These are phyloP conservation scores for Leccinum pachyderme DNA, from an alignment of 1,284 basidiomycete species.

Conservation along the genomic window DNA sequence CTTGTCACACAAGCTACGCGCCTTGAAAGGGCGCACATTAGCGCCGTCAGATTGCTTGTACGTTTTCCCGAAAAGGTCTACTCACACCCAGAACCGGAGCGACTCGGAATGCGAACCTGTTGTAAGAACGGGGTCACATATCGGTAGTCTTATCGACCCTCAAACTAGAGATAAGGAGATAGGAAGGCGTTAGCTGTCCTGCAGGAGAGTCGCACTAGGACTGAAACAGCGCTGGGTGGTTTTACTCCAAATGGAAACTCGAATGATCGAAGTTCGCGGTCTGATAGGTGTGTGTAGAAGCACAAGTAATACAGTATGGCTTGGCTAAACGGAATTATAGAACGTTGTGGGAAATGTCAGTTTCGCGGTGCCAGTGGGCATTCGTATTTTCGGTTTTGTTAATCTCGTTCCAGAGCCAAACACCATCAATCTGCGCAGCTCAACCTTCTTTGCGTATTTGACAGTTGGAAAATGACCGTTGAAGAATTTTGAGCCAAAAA, in stretches of 20 bases:
- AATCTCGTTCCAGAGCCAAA: background rate
- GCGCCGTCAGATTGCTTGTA: background rate
- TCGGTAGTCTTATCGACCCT: background rate
- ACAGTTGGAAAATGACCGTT: background rate
- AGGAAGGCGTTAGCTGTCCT: constrained; percentile 3
- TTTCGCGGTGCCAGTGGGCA: constrained; percentile 3
- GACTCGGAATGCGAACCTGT: background rate
- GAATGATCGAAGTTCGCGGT: constrained; percentile 12
- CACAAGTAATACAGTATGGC: background rate
- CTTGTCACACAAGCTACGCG: background rate
- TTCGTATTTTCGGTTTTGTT: background rate
- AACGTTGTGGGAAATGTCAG: background rate
- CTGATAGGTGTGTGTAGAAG: constrained; percentile 16
- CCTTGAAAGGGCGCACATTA: background rate
- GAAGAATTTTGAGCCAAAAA: background rate
- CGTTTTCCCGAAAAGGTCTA: background rate
- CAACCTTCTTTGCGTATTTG: constrained; percentile 14
- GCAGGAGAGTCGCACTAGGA: constrained; percentile 8
- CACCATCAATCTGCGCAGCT: constrained; percentile 8
- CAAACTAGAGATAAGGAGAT: background rate
- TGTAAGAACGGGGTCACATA: background rate
- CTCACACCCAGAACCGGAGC: background rate
- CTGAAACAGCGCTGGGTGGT: background rate
- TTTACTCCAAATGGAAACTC: constrained; percentile 9
- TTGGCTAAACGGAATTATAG: background rate